Conservation (phyloP, 495 filamentous ascomycete genomes). For the Penicillium bovifimosum region DNA sequence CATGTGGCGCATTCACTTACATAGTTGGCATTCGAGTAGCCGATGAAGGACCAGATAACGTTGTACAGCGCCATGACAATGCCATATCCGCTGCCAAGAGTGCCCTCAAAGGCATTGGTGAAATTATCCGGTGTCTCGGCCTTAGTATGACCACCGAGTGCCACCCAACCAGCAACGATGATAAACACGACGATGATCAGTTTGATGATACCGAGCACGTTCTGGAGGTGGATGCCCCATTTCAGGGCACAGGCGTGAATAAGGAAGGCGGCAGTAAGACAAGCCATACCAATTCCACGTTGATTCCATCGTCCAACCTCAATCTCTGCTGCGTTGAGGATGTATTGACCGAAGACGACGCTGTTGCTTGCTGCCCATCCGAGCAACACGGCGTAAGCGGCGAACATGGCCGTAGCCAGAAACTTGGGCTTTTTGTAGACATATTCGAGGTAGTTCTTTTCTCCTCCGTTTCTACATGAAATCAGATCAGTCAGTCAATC, state of each 20-base stretch:
- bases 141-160: slow-evolving; percentile 45
- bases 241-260: slow-evolving; percentile 58
- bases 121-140: slow-evolving; percentile 56
- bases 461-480: slow-evolving; percentile 54
- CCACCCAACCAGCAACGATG: slow-evolving; percentile 59
- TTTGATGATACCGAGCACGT: slow-evolving; percentile 63
- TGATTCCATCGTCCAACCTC: slow-evolving; percentile 62
- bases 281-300: slow-evolving; percentile 60
- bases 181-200: slow-evolving; percentile 62
- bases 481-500: background rate
- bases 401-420: slow-evolving; percentile 58
- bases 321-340: slow-evolving; percentile 56
- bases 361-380: slow-evolving; percentile 57
- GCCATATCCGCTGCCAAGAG: slow-evolving; percentile 51
- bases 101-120: slow-evolving; percentile 57
- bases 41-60: slow-evolving; percentile 63
- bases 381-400: slow-evolving; percentile 51
- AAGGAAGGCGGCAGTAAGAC: slow-evolving; percentile 57
- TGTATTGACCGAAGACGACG: slow-evolving; percentile 65
- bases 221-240: slow-evolving; percentile 63
- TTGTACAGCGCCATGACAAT: slow-evolving; percentile 60
- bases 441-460: slow-evolving; percentile 68
- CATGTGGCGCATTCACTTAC: slow-evolving; percentile 13
- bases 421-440: slow-evolving; percentile 60
- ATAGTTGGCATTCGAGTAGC: slow-evolving; percentile 59